Conservation (phyloP, 2,329 filamentous ascomycete genomes). For the Ceratocystiopsis minuta region DNA sequence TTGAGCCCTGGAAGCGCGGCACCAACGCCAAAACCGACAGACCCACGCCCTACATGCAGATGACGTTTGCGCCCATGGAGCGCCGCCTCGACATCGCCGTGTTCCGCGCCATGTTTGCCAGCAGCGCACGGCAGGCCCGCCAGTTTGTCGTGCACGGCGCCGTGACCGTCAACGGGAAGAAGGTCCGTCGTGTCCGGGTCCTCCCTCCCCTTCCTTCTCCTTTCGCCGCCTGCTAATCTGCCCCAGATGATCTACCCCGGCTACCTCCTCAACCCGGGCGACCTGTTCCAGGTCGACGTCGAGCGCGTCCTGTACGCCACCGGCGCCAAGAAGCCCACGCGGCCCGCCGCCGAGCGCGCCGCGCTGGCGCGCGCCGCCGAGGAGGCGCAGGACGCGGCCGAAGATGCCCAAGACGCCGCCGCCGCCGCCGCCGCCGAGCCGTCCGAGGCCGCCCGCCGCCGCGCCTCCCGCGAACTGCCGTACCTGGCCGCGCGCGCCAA, state of each 20-base stretch:
- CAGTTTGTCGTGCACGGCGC: constrained; percentile 87
- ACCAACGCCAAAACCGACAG: constrained; percentile 16
- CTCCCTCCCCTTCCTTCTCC: not conserved
- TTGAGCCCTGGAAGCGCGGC: constrained; percentile 4
- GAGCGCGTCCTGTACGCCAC: constrained; percentile 80
- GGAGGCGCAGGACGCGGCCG: constrained; percentile 13
- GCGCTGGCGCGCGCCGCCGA: constrained; percentile 11
- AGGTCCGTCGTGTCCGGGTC: constrained; percentile 37
- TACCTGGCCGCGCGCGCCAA: constrained; percentile 28
- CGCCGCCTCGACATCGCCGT: constrained; percentile 85
- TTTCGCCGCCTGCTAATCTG: constrained; percentile 1
- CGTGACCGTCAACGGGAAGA: constrained; percentile 92
- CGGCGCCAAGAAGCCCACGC: constrained; percentile 45
- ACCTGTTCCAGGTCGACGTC: constrained; percentile 91
- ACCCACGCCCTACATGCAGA: constrained; percentile 82
- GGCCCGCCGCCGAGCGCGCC: constrained; percentile 6
- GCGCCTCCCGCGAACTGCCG: constrained; percentile 8
- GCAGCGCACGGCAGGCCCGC: constrained; percentile 77
- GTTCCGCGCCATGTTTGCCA: constrained; percentile 85
- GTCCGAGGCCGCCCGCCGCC: constrained; percentile 4
- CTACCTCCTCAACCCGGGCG: constrained; percentile 88
- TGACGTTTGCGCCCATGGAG: constrained; percentile 86
- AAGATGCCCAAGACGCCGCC: constrained; percentile 11
- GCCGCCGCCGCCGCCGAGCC: constrained; percentile 13
- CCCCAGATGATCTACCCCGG: constrained; percentile 73